A percentile compares a stretch with the other conserved stretches of the same genome.
Conservation (phyloP, 306 rosid genomes). For the Castanopsis chinensis region DNA sequence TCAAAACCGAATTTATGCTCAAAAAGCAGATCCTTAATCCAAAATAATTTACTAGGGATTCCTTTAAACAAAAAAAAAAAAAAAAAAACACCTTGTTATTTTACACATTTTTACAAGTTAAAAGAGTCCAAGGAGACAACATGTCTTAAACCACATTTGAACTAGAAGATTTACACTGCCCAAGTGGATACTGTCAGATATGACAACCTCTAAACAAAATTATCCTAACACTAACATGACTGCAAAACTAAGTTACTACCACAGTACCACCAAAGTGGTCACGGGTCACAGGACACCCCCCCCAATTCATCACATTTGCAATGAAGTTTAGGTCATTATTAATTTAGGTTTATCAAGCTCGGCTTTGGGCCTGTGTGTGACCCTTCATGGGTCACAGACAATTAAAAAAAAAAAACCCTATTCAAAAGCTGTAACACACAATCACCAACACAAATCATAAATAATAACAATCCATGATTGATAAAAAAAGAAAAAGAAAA, state of each 20-base stretch:
- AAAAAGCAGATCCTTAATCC: background rate
- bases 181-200: no score
- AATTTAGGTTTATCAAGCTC: no score
- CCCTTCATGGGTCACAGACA: background rate
- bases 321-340: no score
- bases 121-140: background rate
- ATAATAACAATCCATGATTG: background rate
- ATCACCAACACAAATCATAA: constrained; percentile 22
- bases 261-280: no score
- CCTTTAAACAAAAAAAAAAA: background rate
- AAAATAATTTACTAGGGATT: background rate
- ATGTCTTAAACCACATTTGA: background rate
- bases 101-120: background rate
- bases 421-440: background rate
- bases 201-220: no score
- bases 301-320: no score
- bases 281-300: no score
- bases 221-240: no score
- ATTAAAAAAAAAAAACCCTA: background rate
- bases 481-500: no score
- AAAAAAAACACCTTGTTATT: background rate
- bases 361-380: background rate
- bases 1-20: background rate
- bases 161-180: background rate
- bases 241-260: no score